phyloP scores from a whole-genome alignment of 495 filamentous ascomycete species.

The Podospora anserina region DNA sequence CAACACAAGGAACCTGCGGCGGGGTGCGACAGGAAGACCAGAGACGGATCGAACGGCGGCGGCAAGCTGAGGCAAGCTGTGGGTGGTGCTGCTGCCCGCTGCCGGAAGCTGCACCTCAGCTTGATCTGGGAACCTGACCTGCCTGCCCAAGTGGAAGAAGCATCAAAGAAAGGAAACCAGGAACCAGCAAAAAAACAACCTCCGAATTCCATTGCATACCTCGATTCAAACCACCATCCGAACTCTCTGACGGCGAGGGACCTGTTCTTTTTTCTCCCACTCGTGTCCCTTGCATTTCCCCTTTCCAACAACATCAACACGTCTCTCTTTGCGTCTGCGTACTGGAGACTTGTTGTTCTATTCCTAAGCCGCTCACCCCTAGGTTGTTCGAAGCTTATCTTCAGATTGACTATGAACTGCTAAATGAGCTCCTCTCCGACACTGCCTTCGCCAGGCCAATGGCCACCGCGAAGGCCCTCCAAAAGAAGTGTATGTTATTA shows the following conservation, averaged over 20 bases:
- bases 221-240: not conserved
- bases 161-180: not conserved
- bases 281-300: not conserved
- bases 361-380: not conserved
- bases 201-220: not conserved
- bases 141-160: not conserved
- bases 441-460: constrained; percentile 27
- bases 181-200: not conserved
- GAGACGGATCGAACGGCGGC: not conserved
- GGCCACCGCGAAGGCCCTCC: constrained; percentile 35
- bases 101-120: not conserved
- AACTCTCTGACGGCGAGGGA: not conserved
- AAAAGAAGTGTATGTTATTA: constrained; percentile 35
- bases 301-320: not conserved
- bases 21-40: not conserved
- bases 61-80: not conserved
- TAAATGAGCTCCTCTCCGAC: constrained; percentile 35
- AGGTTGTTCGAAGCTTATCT: not conserved
- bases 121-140: not conserved
- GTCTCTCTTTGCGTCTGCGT: not conserved
- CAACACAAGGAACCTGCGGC: not conserved
- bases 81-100: not conserved
- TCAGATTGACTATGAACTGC: constrained; percentile 6
- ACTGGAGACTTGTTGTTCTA: not conserved
- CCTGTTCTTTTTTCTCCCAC: not conserved